Conservation (phyloP, 2,329 filamentous ascomycete species). For the Penicillium olsonii region DNA sequence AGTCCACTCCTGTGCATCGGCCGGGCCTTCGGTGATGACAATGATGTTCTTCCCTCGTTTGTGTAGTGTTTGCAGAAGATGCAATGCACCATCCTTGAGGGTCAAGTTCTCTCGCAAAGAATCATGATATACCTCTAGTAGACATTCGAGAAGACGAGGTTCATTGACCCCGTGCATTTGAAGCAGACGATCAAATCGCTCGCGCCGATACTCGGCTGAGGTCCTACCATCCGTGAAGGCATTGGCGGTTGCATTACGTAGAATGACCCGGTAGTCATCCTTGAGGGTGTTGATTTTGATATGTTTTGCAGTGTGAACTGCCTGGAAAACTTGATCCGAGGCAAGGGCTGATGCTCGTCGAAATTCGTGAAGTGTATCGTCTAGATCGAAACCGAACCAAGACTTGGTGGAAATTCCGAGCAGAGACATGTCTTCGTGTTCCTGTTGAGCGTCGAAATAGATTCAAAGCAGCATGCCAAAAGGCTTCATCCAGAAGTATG, state of each 20-base stretch:
- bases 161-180: slow-evolving; percentile 16
- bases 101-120: slow-evolving; percentile 23
- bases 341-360: slow-evolving; percentile 44
- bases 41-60: slow-evolving; percentile 41
- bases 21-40: slow-evolving; percentile 51
- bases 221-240: slow-evolving; percentile 50
- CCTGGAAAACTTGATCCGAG: slow-evolving; percentile 32
- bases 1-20: slow-evolving; percentile 51
- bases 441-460: neutral
- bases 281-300: slow-evolving; percentile 14
- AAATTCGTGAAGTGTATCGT: slow-evolving; percentile 53
- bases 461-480: neutral
- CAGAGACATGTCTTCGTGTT: neutral
- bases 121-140: slow-evolving; percentile 17
- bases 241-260: slow-evolving; percentile 36
- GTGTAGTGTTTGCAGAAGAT: slow-evolving; percentile 39
- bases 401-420: slow-evolving; percentile 26
- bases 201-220: slow-evolving; percentile 47
- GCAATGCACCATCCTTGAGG: slow-evolving; percentile 41
- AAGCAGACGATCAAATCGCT: slow-evolving; percentile 41
- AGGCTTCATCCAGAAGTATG: neutral
- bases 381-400: slow-evolving; percentile 53
- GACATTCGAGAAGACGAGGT: neutral
- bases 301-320: slow-evolving; percentile 25
- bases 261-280: slow-evolving; percentile 35